These are phyloP conservation scores for Selenicereus undatus DNA, from an alignment of 148 eudicot species.

Conservation along the genomic window DNA sequence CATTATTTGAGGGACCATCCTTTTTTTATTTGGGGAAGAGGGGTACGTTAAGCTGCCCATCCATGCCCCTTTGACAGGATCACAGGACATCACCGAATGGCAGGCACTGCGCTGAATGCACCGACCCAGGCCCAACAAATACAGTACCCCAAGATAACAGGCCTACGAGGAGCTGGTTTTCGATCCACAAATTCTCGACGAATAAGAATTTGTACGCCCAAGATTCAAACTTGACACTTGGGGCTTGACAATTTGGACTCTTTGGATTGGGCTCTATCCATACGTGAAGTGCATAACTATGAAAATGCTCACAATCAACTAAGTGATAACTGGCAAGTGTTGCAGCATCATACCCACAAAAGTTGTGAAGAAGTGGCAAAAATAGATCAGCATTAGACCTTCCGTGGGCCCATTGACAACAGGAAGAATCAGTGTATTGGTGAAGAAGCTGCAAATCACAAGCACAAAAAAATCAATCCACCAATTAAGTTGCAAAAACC, in stretches of 20 bases:
- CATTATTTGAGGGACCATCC: background rate
- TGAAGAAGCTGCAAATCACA: constrained; percentile 65
- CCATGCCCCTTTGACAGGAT: no score
- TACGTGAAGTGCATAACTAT: background rate
- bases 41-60: no score
- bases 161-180: no score
- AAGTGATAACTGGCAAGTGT: background rate
- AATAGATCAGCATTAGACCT: constrained; percentile 88
- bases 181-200: no score
- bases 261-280: background rate
- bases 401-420: constrained; percentile 95
- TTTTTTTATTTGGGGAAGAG: no score
- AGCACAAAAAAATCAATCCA: constrained; percentile 8
- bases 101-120: no score
- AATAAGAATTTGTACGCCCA: no score
- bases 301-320: background rate
- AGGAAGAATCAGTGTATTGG: constrained; percentile 92
- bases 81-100: no score
- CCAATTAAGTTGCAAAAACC: background rate
- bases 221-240: no score
- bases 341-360: constrained; percentile 58
- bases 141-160: no score
- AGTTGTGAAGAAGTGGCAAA: constrained; percentile 75
- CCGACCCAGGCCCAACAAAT: no score
- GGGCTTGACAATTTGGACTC: no score